Percentiles rank a stretch among this genome's conserved stretches.
phyloP scores from a whole-genome alignment of 2,329 filamentous ascomycete species.

The Leptographium lundbergii region DNA sequence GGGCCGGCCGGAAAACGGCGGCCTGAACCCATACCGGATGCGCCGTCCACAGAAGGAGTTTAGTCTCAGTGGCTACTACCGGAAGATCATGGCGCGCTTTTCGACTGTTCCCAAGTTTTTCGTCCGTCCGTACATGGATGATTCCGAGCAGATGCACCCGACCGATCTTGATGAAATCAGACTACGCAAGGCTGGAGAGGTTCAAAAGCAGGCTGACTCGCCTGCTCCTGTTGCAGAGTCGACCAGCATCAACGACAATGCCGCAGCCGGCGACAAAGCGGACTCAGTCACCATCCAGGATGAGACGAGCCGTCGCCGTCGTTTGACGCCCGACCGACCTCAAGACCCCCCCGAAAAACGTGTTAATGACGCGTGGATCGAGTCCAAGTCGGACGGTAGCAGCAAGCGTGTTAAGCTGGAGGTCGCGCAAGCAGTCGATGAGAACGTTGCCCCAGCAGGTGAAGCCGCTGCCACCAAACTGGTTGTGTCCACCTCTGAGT shows the following conservation, averaged over 20 bases:
- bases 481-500: neutral
- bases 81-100: conserved; percentile 68
- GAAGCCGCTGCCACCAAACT: neutral
- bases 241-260: neutral
- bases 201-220: conserved; percentile 5
- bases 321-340: conserved; percentile 9
- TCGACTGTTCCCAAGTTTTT: conserved; percentile 51
- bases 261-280: neutral
- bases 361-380: conserved; percentile 27
- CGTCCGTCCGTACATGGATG: conserved; percentile 55
- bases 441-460: neutral
- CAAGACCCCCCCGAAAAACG: conserved; percentile 12
- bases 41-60: conserved; percentile 74
- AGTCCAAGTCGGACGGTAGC: conserved; percentile 24
- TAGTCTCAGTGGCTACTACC: conserved; percentile 77
- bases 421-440: neutral
- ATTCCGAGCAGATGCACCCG: conserved; percentile 72
- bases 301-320: conserved; percentile 14
- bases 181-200: conserved; percentile 22
- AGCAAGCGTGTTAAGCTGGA: conserved; percentile 27
- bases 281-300: neutral
- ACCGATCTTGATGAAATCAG: conserved; percentile 69
- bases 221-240: conserved; percentile 2
- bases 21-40: conserved; percentile 76
- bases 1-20: conserved; percentile 63